Base-by-base conservation (phyloP, 176 grass and related monocot genomes). In the Aegilops speltoides region DNA sequence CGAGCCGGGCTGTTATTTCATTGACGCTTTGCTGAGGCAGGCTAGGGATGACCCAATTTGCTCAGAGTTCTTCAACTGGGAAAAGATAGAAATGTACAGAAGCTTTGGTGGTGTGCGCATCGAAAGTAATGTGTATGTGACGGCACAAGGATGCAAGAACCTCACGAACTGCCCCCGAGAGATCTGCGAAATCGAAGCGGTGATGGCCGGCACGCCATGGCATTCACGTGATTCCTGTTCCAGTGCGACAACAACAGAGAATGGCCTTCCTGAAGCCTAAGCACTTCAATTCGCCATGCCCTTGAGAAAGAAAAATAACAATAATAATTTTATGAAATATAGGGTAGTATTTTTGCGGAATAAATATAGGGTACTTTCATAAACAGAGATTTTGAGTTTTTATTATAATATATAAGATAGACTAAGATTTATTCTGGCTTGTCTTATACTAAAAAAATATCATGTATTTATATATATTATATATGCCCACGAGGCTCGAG, bases 1-100 rank as follows among this genome's bases (percentile, higher is more conserved):
- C 77, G 93, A 98, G 57, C 96, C 96, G 68, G 96, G 96, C 17
- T 95, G 96, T 26, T 92, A 95, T 76, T 98, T 94, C 84, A 94
- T 92, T 52, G 93, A 95, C 36, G 86, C 89, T 72, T 69, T 98
- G 73, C 78, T 98, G 12, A 79, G 61, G 87, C 82, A 79, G 34
- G 89, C 86, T 2, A 73, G 73, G 83, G 73, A 87, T 73, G 88
- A 91, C 68, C 80, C 83, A 52, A 26, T 84, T 67, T 92, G 73
- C 5, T 82, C 88, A 2, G 91, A 92, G 83, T 93, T 92, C 78
- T 90, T 98, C 46, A 89, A 92, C 37, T 85, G 41, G 81, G 74
- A 94, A 67, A 85, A 92, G 79, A 37, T 98, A 17, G 77, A 84
- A 40, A 93, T 83, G 36, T 90, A 81, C 23, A 86, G 34, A 84